Conservation (phyloP, 1,284 basidiomycete genomes). For the Inonotus hispidus region DNA sequence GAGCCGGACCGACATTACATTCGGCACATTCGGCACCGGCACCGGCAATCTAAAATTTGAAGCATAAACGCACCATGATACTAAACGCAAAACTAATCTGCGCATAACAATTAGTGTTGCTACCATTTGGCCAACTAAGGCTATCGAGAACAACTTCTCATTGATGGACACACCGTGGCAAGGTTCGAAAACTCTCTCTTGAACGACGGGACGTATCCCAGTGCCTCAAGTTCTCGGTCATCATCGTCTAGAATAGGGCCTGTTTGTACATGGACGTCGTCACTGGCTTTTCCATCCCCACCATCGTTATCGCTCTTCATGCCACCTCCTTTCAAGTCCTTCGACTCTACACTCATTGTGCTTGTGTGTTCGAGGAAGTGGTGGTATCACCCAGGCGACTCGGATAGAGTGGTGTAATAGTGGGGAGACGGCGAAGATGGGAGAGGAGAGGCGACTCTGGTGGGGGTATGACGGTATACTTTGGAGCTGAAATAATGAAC, state of each 20-base stretch:
- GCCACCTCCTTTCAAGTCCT: background rate
- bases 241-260: slow-evolving; percentile 37
- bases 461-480: too few relatives aligned
- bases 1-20: background rate
- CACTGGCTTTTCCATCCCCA: background rate
- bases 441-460: too few relatives aligned
- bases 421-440: too few relatives aligned
- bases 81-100: slow-evolving; percentile 76
- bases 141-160: background rate
- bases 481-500: too few relatives aligned
- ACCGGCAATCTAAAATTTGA: background rate
- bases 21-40: background rate
- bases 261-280: background rate
- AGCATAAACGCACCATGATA: slow-evolving; percentile 50
- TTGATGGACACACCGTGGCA: slow-evolving; percentile 49
- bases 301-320: background rate
- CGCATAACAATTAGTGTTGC: background rate
- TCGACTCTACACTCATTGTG: slow-evolving; percentile 3
- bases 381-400: too few relatives aligned
- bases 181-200: slow-evolving; percentile 78
- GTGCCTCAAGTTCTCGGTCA: slow-evolving; percentile 57
- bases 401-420: too few relatives aligned
- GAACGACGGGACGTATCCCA: slow-evolving; percentile 76
- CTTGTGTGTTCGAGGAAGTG: too few relatives aligned
- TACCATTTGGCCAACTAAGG: background rate